These are phyloP conservation scores for Eucalyptus viminalis DNA, from an alignment of 345 rosid genomes.

Conservation along the genomic window DNA sequence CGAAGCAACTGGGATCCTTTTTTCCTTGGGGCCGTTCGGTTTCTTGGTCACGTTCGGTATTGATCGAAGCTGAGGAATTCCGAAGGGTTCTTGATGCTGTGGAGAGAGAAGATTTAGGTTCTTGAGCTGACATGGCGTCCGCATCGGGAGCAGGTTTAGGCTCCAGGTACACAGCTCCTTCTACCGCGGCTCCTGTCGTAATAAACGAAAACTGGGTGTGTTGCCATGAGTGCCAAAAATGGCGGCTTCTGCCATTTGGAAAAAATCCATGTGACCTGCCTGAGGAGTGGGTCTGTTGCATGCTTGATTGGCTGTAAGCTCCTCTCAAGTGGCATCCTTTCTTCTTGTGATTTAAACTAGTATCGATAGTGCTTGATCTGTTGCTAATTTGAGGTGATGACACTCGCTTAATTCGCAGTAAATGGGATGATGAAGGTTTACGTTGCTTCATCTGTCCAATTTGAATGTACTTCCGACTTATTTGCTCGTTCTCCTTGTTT, in stretches of 20 bases:
- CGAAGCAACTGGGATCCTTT: background rate
- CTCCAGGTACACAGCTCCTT: constrained; percentile 24
- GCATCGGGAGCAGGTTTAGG: constrained; percentile 16
- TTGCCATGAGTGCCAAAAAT: constrained; percentile 80
- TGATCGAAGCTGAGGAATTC: background rate
- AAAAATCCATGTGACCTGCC: constrained; percentile 59
- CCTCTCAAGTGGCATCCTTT: background rate
- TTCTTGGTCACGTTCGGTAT: background rate
- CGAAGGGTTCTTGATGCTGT: constrained; percentile 15
- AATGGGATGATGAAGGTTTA: background rate
- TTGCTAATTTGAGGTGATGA: background rate
- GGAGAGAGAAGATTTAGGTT: constrained; percentile 16
- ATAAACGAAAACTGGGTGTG: constrained; percentile 75
- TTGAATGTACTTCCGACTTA: background rate
- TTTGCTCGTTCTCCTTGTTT: background rate
- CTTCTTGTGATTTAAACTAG: background rate
- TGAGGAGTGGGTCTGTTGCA: constrained; percentile 82
- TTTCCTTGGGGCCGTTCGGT: background rate
- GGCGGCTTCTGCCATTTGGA: constrained; percentile 91
- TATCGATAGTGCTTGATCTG: background rate
- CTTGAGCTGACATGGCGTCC: constrained; percentile 7
- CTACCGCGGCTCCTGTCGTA: constrained; percentile 34
- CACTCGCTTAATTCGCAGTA: background rate
- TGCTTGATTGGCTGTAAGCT: background rate
- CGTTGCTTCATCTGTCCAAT: background rate